These are phyloP conservation scores for Trichoderma semiorbis DNA, from an alignment of 2,329 filamentous ascomycete genomes.

Conservation along the genomic window DNA sequence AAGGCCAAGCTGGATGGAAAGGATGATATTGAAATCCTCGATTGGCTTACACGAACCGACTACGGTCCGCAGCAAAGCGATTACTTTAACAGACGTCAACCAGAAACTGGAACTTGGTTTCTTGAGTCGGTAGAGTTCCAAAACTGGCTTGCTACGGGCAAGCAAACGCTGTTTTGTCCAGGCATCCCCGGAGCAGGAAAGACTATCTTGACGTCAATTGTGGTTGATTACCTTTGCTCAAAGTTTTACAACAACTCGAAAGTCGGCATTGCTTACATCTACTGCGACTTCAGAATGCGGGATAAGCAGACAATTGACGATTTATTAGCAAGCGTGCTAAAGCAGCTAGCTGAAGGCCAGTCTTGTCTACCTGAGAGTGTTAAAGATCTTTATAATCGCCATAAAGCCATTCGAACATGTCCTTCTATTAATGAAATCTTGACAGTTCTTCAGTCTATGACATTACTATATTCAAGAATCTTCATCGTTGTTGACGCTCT, in stretches of 20 bases:
- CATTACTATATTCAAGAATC: neutral
- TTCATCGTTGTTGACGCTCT: slow-evolving; percentile 2
- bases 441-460: neutral
- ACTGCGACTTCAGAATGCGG: slow-evolving; percentile 39
- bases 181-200: slow-evolving; percentile 49
- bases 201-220: slow-evolving; percentile 42
- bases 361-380: neutral
- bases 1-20: neutral
- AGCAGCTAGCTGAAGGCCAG: neutral
- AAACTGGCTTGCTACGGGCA: slow-evolving; percentile 28
- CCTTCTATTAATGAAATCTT: neutral
- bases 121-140: slow-evolving; percentile 36
- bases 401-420: neutral
- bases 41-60: slow-evolving; percentile 40
- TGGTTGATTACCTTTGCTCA: slow-evolving; percentile 38
- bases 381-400: neutral
- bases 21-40: slow-evolving; percentile 23
- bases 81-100: slow-evolving; percentile 33
- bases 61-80: slow-evolving; percentile 39
- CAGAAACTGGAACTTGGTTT: slow-evolving; percentile 45
- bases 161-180: slow-evolving; percentile 41
- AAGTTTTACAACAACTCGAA: slow-evolving; percentile 13
- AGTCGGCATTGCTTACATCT: slow-evolving; percentile 44
- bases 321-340: neutral
- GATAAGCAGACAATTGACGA: slow-evolving; percentile 23